Evolutionary conservation across 78 protist genomes (phyloP).

Genomic region (Tieghemostelium lacteum): DNA sequence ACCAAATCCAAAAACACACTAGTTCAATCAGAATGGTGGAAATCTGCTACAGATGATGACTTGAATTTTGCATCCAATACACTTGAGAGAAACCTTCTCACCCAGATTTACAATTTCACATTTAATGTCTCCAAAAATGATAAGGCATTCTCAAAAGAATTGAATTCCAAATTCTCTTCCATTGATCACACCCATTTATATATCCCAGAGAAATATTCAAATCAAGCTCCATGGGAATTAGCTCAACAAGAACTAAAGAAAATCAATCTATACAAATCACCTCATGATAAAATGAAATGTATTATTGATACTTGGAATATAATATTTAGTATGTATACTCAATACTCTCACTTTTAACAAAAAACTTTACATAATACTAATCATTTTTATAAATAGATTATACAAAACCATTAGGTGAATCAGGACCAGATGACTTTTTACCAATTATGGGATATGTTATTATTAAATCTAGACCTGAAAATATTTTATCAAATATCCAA

Average conservation of each 20-base stretch:
- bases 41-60: conserved; percentile 42
- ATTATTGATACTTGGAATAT: conserved; percentile 76
- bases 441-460: conserved; percentile 77
- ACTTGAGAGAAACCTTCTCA: conserved; percentile 40
- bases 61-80: conserved; percentile 26
- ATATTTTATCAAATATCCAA: conserved; percentile 70
- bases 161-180: not conserved
- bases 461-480: conserved; percentile 68
- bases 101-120: conserved; percentile 62
- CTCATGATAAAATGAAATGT: conserved; percentile 78
- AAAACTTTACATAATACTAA: too few species aligned
- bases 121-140: conserved; percentile 47
- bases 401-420: conserved; percentile 62
- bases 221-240: conserved; percentile 74
- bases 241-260: conserved; percentile 76
- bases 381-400: conserved; percentile 10
- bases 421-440: conserved; percentile 77
- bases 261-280: conserved; percentile 67
- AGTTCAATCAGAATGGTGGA: conserved; percentile 49
- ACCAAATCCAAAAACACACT: conserved; percentile 28
- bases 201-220: conserved; percentile 59
- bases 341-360: too few species aligned
- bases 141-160: conserved; percentile 31
- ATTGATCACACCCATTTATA: conserved; percentile 29
- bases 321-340: conserved; percentile 56